Evolutionary conservation across 805 yeast genomes (phyloP).

Genomic region (Nakazawaea sp.): DNA sequence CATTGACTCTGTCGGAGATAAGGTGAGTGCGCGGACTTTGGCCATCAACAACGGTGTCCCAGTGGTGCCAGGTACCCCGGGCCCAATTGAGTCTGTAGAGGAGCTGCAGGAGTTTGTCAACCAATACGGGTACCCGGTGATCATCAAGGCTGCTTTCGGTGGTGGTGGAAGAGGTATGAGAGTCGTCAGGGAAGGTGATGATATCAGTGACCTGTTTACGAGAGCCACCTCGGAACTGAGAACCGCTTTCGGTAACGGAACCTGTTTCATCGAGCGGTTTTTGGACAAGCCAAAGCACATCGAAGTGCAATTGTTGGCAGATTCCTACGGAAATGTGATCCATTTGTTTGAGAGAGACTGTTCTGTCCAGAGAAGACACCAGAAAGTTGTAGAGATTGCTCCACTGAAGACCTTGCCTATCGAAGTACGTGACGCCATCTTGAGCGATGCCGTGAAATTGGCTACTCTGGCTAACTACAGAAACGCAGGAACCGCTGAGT

Average conservation of each 20-base stretch:
- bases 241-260: constrained; percentile 96
- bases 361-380: constrained; percentile 99
- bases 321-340: constrained; percentile 87
- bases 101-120: constrained; percentile 78
- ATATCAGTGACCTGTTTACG: constrained; percentile 81
- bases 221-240: constrained; percentile 94
- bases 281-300: constrained; percentile 95
- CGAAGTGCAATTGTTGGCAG: constrained; percentile 94
- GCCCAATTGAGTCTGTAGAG: constrained; percentile 77
- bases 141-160: constrained; percentile 97
- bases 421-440: constrained; percentile 82
- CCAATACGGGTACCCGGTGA: constrained; percentile 89
- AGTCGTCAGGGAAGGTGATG: constrained; percentile 95
- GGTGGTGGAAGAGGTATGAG: constrained; percentile 99
- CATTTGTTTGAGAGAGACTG: constrained; percentile 97
- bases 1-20: constrained; percentile 94
- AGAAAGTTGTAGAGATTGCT: constrained; percentile 97
- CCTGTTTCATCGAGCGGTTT: constrained; percentile 95
- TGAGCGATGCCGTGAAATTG: constrained; percentile 89
- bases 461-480: constrained; percentile 86
- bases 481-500: constrained; percentile 98
- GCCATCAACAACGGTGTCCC: constrained; percentile 84
- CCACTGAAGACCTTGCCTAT: constrained; percentile 89
- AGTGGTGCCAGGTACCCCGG: constrained; percentile 96
- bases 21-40: constrained; percentile 86